Evolutionary conservation across 2,329 filamentous ascomycete genomes (phyloP), one percentile per base, ranked within the genome.

Genomic region (Epichloe brachyelytri): DNA sequence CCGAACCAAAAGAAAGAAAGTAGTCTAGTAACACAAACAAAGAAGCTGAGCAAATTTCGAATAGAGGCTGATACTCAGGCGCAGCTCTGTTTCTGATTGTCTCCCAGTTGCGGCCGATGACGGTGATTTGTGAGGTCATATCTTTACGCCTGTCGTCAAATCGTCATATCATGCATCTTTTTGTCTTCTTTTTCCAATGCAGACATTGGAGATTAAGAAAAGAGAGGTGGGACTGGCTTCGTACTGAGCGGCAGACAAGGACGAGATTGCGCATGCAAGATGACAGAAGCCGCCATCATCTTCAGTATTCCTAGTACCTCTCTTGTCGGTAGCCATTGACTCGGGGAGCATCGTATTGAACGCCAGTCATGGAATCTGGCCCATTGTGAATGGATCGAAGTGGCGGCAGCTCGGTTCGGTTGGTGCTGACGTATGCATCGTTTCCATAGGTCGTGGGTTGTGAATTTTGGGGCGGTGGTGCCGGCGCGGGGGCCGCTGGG

Each of bases 351-450:
- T 80, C 78, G 48, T 83, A 84, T 59, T 83, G 80, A 5, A 84
- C 78, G 2, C 80, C 80, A 1, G 78, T 81, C 80, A 84, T 84
- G 1, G 78, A 77, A 20, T 83, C 80, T 1, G 79, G 75, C 0
- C 64, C 65, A 48, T 68, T 68, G 57, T 71, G 74, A 15, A 80
- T 63, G 15, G 74, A 72, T 11, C 79, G 71, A 37, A 83, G 68
- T 2, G 79, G 79, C 12, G 79, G 79, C 33, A 83, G 66, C 57
- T 80, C 74, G 14, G 72, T 71, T 19, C 76, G 70, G 56, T 60
- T 59, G 53, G 67, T 49, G 53, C 53, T 55, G 53, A 60, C 49
- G 50, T 68, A 69, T 3, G 58, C 57, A 34, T 68, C 67, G 8
- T 54, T 50, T 17, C 61, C 46, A 45, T 67, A 68, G 6, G 48